These are phyloP conservation scores for Alternaria infectoria DNA, from an alignment of 2,329 filamentous ascomycete genomes.

Conservation along the genomic window DNA sequence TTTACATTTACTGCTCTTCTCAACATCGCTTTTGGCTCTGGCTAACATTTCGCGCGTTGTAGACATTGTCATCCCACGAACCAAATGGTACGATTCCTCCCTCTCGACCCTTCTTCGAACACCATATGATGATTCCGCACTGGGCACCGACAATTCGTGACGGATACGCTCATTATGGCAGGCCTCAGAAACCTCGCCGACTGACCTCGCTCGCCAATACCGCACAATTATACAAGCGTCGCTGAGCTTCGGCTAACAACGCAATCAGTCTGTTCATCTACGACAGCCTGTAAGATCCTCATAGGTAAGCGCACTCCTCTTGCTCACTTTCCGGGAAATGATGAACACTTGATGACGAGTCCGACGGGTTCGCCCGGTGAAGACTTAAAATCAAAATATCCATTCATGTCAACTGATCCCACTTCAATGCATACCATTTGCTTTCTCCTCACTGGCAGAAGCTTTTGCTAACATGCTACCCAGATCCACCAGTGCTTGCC, in stretches of 20 bases:
- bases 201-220: slow-evolving; percentile 64
- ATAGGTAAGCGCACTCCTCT: slow-evolving; percentile 26
- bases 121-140: slow-evolving; percentile 85
- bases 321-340: slow-evolving; percentile 39
- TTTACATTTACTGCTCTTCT: slow-evolving; percentile 10
- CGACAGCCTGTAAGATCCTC: neutral
- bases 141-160: slow-evolving; percentile 92
- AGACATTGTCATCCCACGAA: neutral
- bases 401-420: slow-evolving; percentile 69
- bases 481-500: slow-evolving; percentile 16
- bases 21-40: slow-evolving; percentile 5
- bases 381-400: slow-evolving; percentile 65
- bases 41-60: slow-evolving; percentile 17
- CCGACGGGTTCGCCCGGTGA: slow-evolving; percentile 74
- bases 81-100: slow-evolving; percentile 34
- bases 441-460: neutral
- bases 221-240: neutral
- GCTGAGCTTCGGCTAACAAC: slow-evolving; percentile 15
- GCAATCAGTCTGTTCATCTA: neutral
- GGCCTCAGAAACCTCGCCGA: slow-evolving; percentile 99
- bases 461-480: slow-evolving; percentile 10
- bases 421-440: neutral
- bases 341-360: slow-evolving; percentile 75
- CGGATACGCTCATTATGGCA: slow-evolving; percentile 86
- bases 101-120: slow-evolving; percentile 9